Base-by-base conservation (phyloP, 2,329 filamentous ascomycete species). In the Aureobasidium namibiae region DNA sequence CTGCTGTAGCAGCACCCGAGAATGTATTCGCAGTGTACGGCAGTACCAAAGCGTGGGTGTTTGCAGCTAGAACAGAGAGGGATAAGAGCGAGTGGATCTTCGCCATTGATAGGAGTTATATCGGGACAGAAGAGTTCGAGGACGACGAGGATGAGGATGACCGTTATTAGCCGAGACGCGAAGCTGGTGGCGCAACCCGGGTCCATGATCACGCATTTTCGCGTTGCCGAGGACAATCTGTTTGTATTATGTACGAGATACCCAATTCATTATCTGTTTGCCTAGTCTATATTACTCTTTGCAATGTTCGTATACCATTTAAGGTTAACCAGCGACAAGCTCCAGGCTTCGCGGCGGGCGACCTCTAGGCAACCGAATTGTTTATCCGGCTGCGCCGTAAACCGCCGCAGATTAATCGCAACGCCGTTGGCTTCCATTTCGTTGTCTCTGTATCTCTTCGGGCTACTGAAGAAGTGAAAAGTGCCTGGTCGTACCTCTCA, bases 1-100 rank as follows among this genome's bases (percentile, higher is more conserved):
- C 34, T 14, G 44, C 56, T 18, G 46, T 50, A 2, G 46, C 45
- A 10, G 59, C 59, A 1, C 58, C 50, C 5, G 67, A 62, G 66
- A 67, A 64, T 61, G 89, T 97, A 41, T 99, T 96, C 79, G 94
- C 94, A 13, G 84, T 99, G 53, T 99, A 97, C 70, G 92, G 90
- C 42, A 89, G 88, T 61, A 88, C 94, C 72, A 96, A 96, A 73
- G 96, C 92, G 33, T 99, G 92, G 82, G 79, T 99, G 41, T 97
- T 99, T 72, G 90, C 91, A 14, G 89, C 91, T 24, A 82, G 91
- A 61, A 92, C 85, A 67, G 92, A 96, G 76, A 82, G 86, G 50
- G 92, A 96, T 73, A 96, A 96, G 78, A 87, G 92, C 66, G 94
- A 97, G 72, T 99, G 94, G 94, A 96, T 99, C 66, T 82, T 95